Base-by-base conservation (phyloP, 2,329 filamentous ascomycete species). In the Penicillium verrucosum region DNA sequence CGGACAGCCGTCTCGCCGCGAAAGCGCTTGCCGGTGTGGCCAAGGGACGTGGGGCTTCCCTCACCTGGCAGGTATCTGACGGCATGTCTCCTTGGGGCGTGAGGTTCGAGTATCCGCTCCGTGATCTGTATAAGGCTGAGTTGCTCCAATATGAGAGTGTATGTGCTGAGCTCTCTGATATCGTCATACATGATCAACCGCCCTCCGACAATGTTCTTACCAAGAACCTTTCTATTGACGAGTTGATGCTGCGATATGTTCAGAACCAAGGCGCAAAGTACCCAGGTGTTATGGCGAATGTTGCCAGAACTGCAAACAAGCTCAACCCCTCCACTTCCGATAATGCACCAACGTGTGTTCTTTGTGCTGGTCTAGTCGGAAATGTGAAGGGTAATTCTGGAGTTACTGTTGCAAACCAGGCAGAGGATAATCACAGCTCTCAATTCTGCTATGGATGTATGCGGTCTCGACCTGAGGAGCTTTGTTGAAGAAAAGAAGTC, bases 271-370 rank as follows among this genome's bases (percentile, higher is more conserved):
- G 96, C 70, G 84, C 85, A 62, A 89, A 88, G 57, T 97, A 95
- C 68, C 90, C 92, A 3, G 90, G 89, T 54, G 91, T 97, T 54
- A 92, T 99, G 63, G 89, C 92, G 32, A 99, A 99, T 71, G 94
- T 99, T 10, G 93, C 97, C 5, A 85, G 91, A 60, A 99, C 93
- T 34, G 88, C 89, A n/a, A 87, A 86, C 50, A 96, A 95, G 75
- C 80, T 97, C 40, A 79, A 86, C 44, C 70, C 78, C 0, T 65
- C 77, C 23, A 65, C 65, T 45, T 72, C 70, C 8, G 68, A 66
- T 21, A 69, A 62, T 43, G 70, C 68, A 14, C 64, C 64, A 25
- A 65, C 65, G 46, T 95, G 91, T 67, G 80, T 82, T 34, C 71
- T 93, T 9, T 96, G 91, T 72, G 83, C 84, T 48, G 84, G 89